These are phyloP conservation scores for Salix brachista DNA, from an alignment of 345 rosid genomes.

Conservation along the genomic window DNA sequence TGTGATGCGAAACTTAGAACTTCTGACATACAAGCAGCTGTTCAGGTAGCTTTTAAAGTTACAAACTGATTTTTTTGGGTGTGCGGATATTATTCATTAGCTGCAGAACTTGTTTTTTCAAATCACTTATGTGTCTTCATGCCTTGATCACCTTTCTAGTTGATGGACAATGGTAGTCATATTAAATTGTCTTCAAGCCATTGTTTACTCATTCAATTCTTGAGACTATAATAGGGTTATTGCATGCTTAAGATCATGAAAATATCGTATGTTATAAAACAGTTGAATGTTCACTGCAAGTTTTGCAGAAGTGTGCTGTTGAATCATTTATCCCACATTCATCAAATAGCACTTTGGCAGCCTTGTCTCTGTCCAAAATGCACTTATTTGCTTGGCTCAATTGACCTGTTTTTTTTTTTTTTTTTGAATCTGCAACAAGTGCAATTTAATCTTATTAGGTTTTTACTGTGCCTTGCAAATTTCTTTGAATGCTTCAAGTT, in stretches of 20 bases:
- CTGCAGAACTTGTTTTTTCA: neutral
- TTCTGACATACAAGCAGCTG: conserved; percentile 92
- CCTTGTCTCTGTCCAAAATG: neutral
- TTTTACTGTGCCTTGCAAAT: neutral
- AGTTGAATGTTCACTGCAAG: neutral
- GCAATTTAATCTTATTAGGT: neutral
- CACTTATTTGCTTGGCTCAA: neutral
- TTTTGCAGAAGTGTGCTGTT: neutral
- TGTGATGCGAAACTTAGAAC: conserved; percentile 94
- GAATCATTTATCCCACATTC: neutral
- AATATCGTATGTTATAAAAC: neutral
- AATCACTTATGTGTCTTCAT: neutral
- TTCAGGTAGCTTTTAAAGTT: conserved; percentile 53
- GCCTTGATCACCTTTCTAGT: neutral
- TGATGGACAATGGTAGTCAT: neutral
- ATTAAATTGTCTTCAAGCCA: neutral
- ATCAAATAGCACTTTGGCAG: neutral
- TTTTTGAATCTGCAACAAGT: neutral
- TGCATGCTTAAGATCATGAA: neutral
- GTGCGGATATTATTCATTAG: neutral
- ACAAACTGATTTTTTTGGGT: neutral
- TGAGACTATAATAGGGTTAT: neutral
- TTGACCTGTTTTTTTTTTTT: neutral
- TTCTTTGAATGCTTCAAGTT: neutral
- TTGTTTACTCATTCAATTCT: neutral